phyloP scores from a whole-genome alignment of 768 basidiomycete genomes.

The Tulasnella sp. region DNA sequence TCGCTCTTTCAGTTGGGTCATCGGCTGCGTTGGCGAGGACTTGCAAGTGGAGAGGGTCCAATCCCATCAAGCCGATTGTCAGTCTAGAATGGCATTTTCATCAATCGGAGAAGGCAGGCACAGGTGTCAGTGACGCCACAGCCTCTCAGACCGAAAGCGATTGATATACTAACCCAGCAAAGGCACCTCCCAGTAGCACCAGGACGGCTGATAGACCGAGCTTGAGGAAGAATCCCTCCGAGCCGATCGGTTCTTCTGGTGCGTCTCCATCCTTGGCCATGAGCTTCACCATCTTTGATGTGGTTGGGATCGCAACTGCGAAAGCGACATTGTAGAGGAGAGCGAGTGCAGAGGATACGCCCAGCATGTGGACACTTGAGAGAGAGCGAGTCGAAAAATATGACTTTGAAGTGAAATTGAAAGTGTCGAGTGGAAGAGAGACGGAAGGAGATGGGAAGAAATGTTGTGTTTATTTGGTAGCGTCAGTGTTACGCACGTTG shows the following conservation, averaged over 20 bases:
- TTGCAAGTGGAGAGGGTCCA: conserved; percentile 83
- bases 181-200: conserved; percentile 81
- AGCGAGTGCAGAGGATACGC: background rate
- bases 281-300: background rate
- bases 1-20: conserved; percentile 54
- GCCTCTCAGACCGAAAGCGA: background rate
- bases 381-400: background rate
- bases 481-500: background rate
- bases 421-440: background rate
- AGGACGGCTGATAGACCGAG: conserved; percentile 56
- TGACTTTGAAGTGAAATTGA: background rate
- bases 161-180: conserved; percentile 63
- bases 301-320: background rate
- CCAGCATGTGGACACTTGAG: background rate
- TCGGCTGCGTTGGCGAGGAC: conserved; percentile 78
- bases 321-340: background rate
- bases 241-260: conserved; percentile 32
- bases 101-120: background rate
- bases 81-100: conserved; percentile 44
- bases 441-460: background rate
- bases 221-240: conserved; percentile 68
- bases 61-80: conserved; percentile 88
- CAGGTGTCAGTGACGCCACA: background rate
- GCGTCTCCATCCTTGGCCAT: background rate
- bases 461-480: background rate